Conservation (phyloP, 2,329 filamentous ascomycete species). For the Nannizziopsis barbatae region DNA sequence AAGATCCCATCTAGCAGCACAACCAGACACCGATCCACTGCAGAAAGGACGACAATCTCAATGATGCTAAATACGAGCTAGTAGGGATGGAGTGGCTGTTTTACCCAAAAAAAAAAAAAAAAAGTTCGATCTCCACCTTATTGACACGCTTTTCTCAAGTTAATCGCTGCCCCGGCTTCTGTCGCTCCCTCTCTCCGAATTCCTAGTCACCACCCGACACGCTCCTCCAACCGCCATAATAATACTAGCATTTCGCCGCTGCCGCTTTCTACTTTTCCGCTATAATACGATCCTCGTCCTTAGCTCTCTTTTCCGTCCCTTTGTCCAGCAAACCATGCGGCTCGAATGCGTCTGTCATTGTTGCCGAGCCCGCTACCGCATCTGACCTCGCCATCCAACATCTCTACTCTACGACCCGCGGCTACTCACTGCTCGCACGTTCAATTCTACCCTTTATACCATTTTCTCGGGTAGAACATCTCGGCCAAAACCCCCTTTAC, state of each 20-base stretch:
- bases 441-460: not conserved
- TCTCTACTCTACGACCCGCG: not conserved
- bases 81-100: too few species aligned
- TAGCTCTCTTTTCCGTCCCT: not conserved
- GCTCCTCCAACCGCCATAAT: too few species aligned
- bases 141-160: not conserved
- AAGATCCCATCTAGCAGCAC: too few species aligned
- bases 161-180: not conserved
- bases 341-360: conserved; percentile 1
- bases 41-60: too few species aligned
- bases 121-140: not conserved
- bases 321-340: not conserved
- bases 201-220: not conserved
- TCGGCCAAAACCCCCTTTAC: not conserved
- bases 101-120: too few species aligned
- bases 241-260: too few species aligned
- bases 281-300: too few species aligned
- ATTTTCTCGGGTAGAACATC: not conserved
- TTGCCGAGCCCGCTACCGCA: conserved; percentile 5
- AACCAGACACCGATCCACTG: too few species aligned
- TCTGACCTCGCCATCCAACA: conserved; percentile 2
- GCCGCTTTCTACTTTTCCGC: too few species aligned
- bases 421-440: not conserved
- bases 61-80: too few species aligned
- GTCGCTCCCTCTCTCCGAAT: not conserved